Evolutionary conservation across 805 yeast genomes (phyloP), one percentile per base, ranked within the genome.

Genomic region (Candida nitratophila): DNA sequence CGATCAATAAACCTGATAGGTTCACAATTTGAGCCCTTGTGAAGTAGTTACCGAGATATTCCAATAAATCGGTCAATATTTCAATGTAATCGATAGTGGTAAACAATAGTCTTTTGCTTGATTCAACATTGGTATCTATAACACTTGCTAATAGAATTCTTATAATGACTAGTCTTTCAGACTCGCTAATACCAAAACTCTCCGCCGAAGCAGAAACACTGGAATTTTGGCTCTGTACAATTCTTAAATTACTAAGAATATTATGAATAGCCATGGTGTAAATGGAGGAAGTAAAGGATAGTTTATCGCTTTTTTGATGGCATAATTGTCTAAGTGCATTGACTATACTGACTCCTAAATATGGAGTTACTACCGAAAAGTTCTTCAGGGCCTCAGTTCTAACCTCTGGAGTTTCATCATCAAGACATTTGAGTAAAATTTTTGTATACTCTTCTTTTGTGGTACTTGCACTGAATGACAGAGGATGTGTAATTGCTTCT

Each of bases 371-470:
- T 6, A 54, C 52, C 35, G 54, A 54, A 39, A 64, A 57, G 41
- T 83, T 74, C 49, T 77, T 77, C 39, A 85, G 75, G 0, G 93
- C 83, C 57, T 82, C 86, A 51, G 76, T 79, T 56, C 85, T 86
- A 1, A 86, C 90, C 50, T 85, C 90, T 5, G 86, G 66, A 50
- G 78, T 78, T 39, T 73, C 69, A 55, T 86, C 95, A 14, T 71
- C 68, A 21, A 86, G 63, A 43, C 63, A 54, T 21, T 50, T 53
- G 4, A 60, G 38, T 27, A 62, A 40, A 6, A 55, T 54, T 30
- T 49, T 44, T 6, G 62, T 54, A 31, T 54, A 60, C 5, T 54
- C 51, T 5, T 40, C 37, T 72, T 66, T 30, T 61, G 61, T 43
- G 70, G 64, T 36, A 77, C 55, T 16, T 69, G 59, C 39, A 68